Base-by-base conservation (phyloP, 345 rosid species). In the Nasturtium officinale region DNA sequence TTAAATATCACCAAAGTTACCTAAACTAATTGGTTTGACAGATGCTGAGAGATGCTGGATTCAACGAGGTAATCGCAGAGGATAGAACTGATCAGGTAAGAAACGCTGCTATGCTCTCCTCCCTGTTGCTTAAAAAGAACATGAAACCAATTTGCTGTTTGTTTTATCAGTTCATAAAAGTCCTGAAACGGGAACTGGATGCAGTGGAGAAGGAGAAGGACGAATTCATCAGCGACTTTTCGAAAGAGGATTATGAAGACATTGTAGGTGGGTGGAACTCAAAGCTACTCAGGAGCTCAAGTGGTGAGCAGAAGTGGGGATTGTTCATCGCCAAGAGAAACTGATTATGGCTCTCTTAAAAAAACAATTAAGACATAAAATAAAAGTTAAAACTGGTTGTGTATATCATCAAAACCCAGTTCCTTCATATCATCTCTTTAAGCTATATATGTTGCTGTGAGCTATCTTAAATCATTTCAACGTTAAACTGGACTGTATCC, bases 41-140 rank as follows among this genome's bases (percentile, higher is more conserved):
- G 98, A 90, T 92, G 96, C 96, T 92, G 20, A 68, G 75, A 92
- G 98, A 90, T 92, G 96, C 96, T 92, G 20, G 66, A 38, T 96
- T 96, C 71, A 71, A 64, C 13, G 88, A 87, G 15, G 94, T 92
- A 32, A 32, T 78, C 54, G 96, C 89, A 0, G 97, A 92, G 80
- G 98, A 92, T 65, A 85, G 90, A 65, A 92, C 97, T 7, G 83
- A 86, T 61, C 98, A 89, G 90, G 99, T 95, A 38, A 7, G 29
- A 53, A 43, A 50, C n/a, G 2, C 23, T 47, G 21, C 37, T 7
- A 20, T 33, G 45, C 57, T 50, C 40, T 59, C n/a, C 3, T 15
- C 50, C 18, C 21, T 0, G 23, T 23, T 47, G 52, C 58, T 56
- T 29, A 33, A 33, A 17, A 46, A 13, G 21, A 35, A 8, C 15